A percentile compares a stretch with the other conserved stretches of the same genome.
Evolutionary conservation across 2,329 filamentous ascomycete genomes (phyloP).

Genomic region (Acephala macrosclerotiorum): DNA sequence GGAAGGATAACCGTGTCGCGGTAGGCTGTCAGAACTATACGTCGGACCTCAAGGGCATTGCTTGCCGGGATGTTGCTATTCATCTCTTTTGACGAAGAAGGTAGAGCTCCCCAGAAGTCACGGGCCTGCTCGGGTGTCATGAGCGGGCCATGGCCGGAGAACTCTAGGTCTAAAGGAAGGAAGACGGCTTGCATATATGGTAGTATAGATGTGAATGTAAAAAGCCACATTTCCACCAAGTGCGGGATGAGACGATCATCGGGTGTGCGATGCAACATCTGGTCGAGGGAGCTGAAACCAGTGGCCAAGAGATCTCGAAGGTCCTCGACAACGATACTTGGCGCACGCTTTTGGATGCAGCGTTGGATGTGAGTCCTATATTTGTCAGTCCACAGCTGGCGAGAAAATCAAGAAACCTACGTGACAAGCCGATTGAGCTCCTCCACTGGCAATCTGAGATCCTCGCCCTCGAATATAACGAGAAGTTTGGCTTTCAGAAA

Average conservation of each 20-base stretch:
- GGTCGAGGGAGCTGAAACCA: conserved; percentile 86
- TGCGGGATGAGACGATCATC: conserved; percentile 91
- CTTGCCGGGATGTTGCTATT: conserved; percentile 52
- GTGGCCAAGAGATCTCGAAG: conserved; percentile 77
- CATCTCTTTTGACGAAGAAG: conserved; percentile 52
- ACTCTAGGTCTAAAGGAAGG: conserved; percentile 90
- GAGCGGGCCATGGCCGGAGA: conserved; percentile 82
- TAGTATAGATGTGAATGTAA: conserved; percentile 88
- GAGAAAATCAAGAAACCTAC: conserved; percentile 37
- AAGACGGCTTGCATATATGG: conserved; percentile 97
- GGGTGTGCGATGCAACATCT: conserved; percentile 77
- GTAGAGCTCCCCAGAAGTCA: conserved; percentile 87
- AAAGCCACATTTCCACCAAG: conserved; percentile 92
- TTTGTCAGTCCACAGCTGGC: conserved; percentile 21
- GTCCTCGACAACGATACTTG: conserved; percentile 77
- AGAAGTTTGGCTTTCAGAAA: conserved; percentile 78
- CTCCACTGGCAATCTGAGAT: conserved; percentile 80
- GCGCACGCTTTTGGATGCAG: conserved; percentile 76
- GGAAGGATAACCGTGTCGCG: conserved; percentile 89
- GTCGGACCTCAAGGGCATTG: conserved; percentile 80
- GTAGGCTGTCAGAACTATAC: conserved; percentile 86
- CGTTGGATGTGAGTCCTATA: conserved; percentile 73
- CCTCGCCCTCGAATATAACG: conserved; percentile 82
- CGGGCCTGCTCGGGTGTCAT: conserved; percentile 80
- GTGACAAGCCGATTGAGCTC: conserved; percentile 84